phyloP scores from a whole-genome alignment of 1,139 yeast genomes.

The Pichia sp. region DNA sequence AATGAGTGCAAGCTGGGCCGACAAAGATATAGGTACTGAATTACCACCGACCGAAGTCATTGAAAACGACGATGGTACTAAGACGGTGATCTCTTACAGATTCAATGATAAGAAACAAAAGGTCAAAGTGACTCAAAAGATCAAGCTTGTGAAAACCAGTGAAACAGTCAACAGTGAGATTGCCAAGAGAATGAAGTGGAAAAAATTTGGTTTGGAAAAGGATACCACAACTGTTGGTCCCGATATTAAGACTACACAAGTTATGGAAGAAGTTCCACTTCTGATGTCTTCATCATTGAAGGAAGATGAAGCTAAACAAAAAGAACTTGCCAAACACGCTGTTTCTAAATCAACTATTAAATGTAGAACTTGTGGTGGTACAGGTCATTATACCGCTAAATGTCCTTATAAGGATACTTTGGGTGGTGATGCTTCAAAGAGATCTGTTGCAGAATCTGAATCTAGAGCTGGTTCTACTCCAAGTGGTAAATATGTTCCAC shows the following conservation, averaged over 20 bases:
- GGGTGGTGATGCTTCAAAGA: constrained; percentile 37
- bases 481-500: constrained; percentile 56
- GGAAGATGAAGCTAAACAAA: constrained; percentile 50
- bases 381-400: constrained; percentile 80
- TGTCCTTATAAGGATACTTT: constrained; percentile 95
- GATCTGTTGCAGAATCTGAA: constrained; percentile 25
- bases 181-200: constrained; percentile 67
- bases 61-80: constrained; percentile 80
- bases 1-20: constrained; percentile 43
- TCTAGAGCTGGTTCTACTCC: constrained; percentile 27
- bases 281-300: constrained; percentile 69
- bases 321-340: constrained; percentile 35
- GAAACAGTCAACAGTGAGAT: constrained; percentile 76
- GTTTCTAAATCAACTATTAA: constrained; percentile 32
- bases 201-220: constrained; percentile 77
- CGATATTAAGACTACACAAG: constrained; percentile 78
- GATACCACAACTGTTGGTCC: constrained; percentile 70
- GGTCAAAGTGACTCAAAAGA: constrained; percentile 79
- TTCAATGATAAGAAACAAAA: constrained; percentile 75
- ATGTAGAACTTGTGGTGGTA: constrained; percentile 93
- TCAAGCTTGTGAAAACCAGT: constrained; percentile 66
- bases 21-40: constrained; percentile 48
- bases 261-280: constrained; percentile 67
- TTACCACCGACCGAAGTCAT: constrained; percentile 65
- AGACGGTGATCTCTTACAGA: constrained; percentile 75